Conservation (phyloP, 441 rosid genomes). For the Gossypium davidsonii region DNA sequence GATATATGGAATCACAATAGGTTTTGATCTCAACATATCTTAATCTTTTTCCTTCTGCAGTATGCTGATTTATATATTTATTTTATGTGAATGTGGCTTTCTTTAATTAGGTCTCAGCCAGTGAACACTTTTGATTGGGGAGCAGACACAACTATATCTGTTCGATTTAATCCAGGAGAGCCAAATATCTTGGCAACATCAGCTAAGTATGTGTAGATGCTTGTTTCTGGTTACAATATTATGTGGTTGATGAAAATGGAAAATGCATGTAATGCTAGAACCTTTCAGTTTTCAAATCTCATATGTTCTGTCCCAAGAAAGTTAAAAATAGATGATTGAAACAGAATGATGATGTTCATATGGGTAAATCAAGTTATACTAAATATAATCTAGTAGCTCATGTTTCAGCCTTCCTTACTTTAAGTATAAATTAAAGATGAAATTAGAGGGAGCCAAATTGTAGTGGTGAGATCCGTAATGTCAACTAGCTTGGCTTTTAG, state of each 20-base stretch:
- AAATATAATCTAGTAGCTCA: background rate
- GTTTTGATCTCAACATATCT: constrained; percentile 29
- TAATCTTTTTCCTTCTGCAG: background rate
- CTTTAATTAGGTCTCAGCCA: constrained; percentile 71
- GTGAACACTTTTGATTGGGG: constrained; percentile 81
- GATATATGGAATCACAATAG: constrained; percentile 96
- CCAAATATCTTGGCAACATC: constrained; percentile 77
- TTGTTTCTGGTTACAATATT: background rate
- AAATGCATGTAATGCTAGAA: background rate
- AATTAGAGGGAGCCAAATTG: background rate
- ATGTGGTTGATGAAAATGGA: background rate
- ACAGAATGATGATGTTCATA: background rate
- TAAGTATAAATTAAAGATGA: background rate
- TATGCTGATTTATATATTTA: constrained; percentile 3
- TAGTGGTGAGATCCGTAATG: background rate
- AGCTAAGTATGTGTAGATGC: constrained; percentile 44
- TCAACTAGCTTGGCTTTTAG: background rate
- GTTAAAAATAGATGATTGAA: background rate
- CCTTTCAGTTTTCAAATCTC: background rate
- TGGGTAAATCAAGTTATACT: background rate
- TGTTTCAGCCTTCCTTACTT: background rate
- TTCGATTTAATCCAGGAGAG: constrained; percentile 89
- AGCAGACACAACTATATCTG: constrained; percentile 71
- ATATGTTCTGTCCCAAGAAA: background rate
- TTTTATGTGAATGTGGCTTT: constrained; percentile 7